Conservation (phyloP, 208 protist genomes). For the Leptomonas seymouri region DNA sequence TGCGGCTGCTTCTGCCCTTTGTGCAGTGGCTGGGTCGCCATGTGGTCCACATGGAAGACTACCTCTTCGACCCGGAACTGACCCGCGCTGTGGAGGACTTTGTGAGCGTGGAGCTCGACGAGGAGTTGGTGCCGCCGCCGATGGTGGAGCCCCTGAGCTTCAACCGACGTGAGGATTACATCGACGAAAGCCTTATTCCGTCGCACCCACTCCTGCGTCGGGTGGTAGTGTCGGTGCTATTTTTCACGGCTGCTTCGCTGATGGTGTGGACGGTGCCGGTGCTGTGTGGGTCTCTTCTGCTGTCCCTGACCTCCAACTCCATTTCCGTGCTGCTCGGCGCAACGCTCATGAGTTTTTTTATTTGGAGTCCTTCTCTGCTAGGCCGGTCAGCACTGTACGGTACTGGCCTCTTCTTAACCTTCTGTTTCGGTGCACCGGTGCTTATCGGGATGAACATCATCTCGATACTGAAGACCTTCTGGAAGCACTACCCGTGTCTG, state of each 20-base stretch:
- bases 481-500: constrained; percentile 11
- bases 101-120: constrained; percentile 33
- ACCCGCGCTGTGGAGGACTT: constrained; percentile 39
- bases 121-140: constrained; percentile 45
- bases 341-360: constrained; percentile 55
- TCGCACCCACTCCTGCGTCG: constrained; percentile 40
- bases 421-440: constrained; percentile 17
- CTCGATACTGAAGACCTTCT: constrained; percentile 3
- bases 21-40: constrained; percentile 40
- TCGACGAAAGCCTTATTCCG: constrained; percentile 39
- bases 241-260: constrained; percentile 36
- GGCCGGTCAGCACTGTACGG: constrained; percentile 9
- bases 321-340: constrained; percentile 31
- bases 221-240: constrained; percentile 55
- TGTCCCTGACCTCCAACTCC: constrained; percentile 25
- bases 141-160: constrained; percentile 36
- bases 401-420: constrained; percentile 1
- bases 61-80: constrained; percentile 66
- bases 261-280: constrained; percentile 57
- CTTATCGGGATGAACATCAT: constrained; percentile 17
- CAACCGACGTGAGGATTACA: constrained; percentile 42
- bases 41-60: constrained; percentile 60
- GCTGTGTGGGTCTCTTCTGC: constrained; percentile 29
- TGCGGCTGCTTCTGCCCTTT: constrained; percentile 47
- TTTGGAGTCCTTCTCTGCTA: constrained; percentile 34